A percentile compares a stretch with the other conserved stretches of the same genome.
phyloP scores from a whole-genome alignment of 371 early-diverging fungal genomes.

The Mucor lusitanicus region DNA sequence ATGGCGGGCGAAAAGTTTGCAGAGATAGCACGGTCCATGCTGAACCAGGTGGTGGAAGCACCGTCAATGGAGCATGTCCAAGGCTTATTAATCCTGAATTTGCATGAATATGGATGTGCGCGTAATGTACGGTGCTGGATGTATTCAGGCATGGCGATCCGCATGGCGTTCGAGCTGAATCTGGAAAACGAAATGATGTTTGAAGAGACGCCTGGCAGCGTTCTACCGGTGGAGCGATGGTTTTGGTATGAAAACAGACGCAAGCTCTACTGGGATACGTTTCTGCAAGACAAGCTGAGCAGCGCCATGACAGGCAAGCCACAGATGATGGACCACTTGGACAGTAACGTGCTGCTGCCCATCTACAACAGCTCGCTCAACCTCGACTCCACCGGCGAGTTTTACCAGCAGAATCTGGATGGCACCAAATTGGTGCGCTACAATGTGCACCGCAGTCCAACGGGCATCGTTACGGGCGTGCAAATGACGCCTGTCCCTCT shows the following conservation, averaged over 20 bases:
- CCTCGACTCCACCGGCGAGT: not conserved
- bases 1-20: slow-evolving; percentile 26
- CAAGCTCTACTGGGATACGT: slow-evolving; percentile 55
- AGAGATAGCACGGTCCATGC: slow-evolving; percentile 15
- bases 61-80: slow-evolving; percentile 45
- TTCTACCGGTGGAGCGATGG: slow-evolving; percentile 39
- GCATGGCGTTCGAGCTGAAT: slow-evolving; percentile 56
- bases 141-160: slow-evolving; percentile 63
- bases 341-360: slow-evolving; percentile 57
- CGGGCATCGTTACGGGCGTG: not conserved
- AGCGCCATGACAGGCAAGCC: slow-evolving; percentile 60
- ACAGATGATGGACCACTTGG: slow-evolving; percentile 52
- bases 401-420: slow-evolving; percentile 12
- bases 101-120: slow-evolving; percentile 51
- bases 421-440: not conserved
- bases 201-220: slow-evolving; percentile 15
- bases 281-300: slow-evolving; percentile 41
- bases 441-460: not conserved
- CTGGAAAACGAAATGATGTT: slow-evolving; percentile 50
- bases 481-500: slow-evolving; percentile 1
- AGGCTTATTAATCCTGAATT: slow-evolving; percentile 42
- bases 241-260: slow-evolving; percentile 52
- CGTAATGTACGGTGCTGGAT: slow-evolving; percentile 59
- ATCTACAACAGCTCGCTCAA: slow-evolving; percentile 41
- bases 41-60: slow-evolving; percentile 26